Conservation (phyloP, 208 protist species). For the Trypanosoma avium region DNA sequence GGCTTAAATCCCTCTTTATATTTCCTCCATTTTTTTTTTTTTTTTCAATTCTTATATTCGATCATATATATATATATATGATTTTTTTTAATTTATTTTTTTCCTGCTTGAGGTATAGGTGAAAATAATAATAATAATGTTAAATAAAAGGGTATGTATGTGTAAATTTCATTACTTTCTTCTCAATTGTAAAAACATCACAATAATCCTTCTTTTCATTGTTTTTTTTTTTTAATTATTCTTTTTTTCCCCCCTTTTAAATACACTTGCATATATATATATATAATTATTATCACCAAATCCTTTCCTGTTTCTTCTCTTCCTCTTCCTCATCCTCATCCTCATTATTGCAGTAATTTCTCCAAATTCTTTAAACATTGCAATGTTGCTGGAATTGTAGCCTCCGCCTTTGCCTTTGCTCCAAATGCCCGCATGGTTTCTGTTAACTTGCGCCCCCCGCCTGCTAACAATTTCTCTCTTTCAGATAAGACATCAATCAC, state of each 20-base stretch:
- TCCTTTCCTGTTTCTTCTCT: conserved; percentile 2
- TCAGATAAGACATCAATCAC: conserved; percentile 75
- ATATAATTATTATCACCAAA: too few relatives aligned
- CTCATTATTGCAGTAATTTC: conserved; percentile 53
- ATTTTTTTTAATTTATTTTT: too few relatives aligned
- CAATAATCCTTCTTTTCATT: too few relatives aligned
- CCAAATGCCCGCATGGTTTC: conserved; percentile 57
- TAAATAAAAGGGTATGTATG: neutral
- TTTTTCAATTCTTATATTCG: neutral
- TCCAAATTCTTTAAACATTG: conserved; percentile 60
- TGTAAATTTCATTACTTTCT: neutral
- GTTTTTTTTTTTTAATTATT: neutral
- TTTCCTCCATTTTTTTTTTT: neutral
- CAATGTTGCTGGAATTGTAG: conserved; percentile 35
- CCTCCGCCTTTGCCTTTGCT: conserved; percentile 24
- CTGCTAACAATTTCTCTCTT: conserved; percentile 45
- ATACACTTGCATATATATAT: too few relatives aligned
- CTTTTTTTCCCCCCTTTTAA: neutral
- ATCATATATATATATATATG: neutral
- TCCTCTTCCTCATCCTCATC: neutral
- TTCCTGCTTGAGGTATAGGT: too few relatives aligned
- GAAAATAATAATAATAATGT: too few relatives aligned
- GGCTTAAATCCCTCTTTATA: too few relatives aligned
- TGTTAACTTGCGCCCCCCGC: conserved; percentile 42
- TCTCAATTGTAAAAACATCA: too few relatives aligned